Percentiles rank a stretch among this genome's conserved stretches.
Conservation (phyloP, 768 basidiomycete species). For the Trametes elegans region DNA sequence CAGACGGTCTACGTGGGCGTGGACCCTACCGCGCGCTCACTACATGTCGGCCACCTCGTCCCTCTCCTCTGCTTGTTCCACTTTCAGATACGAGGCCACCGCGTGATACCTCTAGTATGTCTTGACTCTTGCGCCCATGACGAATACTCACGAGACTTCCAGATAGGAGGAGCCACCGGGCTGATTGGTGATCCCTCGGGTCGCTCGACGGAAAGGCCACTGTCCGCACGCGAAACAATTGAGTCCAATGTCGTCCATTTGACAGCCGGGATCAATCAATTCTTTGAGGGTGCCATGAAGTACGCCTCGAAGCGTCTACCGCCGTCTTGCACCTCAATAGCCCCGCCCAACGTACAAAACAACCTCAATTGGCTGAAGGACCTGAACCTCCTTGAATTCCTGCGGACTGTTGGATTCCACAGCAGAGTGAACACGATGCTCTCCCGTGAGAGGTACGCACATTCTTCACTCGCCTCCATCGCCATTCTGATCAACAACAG, state of each 20-base stretch:
- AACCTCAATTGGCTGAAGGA: slow-evolving; percentile 78
- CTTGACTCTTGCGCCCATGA: too few relatives aligned
- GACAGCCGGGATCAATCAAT: slow-evolving; percentile 59
- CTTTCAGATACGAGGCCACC: slow-evolving; percentile 84
- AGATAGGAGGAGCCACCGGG: slow-evolving; percentile 97
- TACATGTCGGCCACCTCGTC: slow-evolving; percentile 93
- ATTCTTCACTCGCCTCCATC: neutral
- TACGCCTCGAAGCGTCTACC: slow-evolving; percentile 51
- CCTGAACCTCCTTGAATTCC: slow-evolving; percentile 77
- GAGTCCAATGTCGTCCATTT: slow-evolving; percentile 65
- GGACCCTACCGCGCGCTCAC: slow-evolving; percentile 86
- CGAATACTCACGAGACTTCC: slow-evolving; percentile 6
- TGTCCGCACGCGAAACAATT: slow-evolving; percentile 58
- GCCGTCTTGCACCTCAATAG: slow-evolving; percentile 6
- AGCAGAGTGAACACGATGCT: slow-evolving; percentile 89
- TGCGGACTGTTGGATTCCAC: slow-evolving; percentile 76
- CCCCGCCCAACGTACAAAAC: slow-evolving; percentile 47
- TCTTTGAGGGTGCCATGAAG: slow-evolving; percentile 63
- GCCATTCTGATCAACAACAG: slow-evolving; percentile 38
- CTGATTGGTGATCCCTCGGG: slow-evolving; percentile 98
- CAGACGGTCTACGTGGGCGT: slow-evolving; percentile 83
- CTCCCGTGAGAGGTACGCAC: slow-evolving; percentile 75
- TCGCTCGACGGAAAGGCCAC: slow-evolving; percentile 73
- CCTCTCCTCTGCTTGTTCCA: slow-evolving; percentile 86
- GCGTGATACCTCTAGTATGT: slow-evolving; percentile 79